Conservation (phyloP, 352 stramenopile species). For the Globisporangium radiosum region DNA sequence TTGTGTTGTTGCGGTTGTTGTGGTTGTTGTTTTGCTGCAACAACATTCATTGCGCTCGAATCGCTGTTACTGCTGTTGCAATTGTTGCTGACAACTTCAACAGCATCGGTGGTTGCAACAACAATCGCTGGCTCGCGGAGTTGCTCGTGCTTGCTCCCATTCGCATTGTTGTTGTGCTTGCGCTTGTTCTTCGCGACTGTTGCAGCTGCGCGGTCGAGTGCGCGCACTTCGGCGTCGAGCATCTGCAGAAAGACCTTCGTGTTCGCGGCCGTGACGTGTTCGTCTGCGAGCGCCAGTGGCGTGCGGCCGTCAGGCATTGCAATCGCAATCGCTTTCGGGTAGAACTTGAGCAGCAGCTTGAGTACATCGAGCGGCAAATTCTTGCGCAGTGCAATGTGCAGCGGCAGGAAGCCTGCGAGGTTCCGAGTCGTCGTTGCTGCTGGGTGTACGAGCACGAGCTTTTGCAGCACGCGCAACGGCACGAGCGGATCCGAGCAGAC, state of each 20-base stretch:
- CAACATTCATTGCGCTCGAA: too few species aligned
- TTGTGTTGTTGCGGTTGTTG: not conserved
- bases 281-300: conserved; percentile 34
- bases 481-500: conserved; percentile 71
- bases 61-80: not conserved
- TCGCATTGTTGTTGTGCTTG: not conserved
- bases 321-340: conserved; percentile 39
- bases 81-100: not conserved
- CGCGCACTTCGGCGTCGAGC: conserved; percentile 30
- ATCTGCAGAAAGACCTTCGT: conserved; percentile 28
- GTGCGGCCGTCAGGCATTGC: conserved; percentile 49
- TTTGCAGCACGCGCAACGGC: conserved; percentile 53
- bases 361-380: conserved; percentile 48
- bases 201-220: conserved; percentile 10
- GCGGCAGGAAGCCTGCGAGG: conserved; percentile 48
- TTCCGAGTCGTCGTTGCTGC: conserved; percentile 33
- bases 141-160: conserved; percentile 6
- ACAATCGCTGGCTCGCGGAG: not conserved
- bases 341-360: conserved; percentile 61
- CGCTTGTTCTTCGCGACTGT: conserved; percentile 6
- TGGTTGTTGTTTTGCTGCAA: not conserved
- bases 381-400: conserved; percentile 67
- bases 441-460: conserved; percentile 43
- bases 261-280: conserved; percentile 22
- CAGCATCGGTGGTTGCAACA: not conserved